Evolutionary conservation across 257 asterid species (phyloP).

Genomic region (Solanum clarkiae): DNA sequence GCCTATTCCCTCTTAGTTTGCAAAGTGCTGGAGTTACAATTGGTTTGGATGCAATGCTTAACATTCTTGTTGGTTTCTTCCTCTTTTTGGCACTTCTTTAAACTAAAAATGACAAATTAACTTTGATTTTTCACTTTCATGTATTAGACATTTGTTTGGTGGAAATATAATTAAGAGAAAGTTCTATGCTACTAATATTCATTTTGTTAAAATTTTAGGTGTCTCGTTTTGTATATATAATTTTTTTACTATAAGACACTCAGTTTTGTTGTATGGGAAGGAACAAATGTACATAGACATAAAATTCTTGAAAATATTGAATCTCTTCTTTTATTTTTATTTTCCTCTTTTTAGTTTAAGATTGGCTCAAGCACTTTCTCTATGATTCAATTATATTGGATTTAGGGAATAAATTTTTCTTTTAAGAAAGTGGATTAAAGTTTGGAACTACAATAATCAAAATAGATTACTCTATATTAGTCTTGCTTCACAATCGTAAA

Average conservation of each 20-base stretch:
- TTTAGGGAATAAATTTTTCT: neutral
- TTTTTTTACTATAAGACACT: neutral
- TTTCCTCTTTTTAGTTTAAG: too few relatives aligned
- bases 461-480: neutral
- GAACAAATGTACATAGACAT: neutral
- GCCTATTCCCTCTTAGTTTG: constrained; percentile 46
- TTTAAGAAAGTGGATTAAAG: neutral
- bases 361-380: too few relatives aligned
- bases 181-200: neutral
- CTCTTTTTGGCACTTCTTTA: neutral
- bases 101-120: neutral
- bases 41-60: neutral
- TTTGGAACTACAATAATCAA: neutral
- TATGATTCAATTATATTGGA: neutral
- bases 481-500: too few relatives aligned
- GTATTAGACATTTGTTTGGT: neutral
- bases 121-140: neutral
- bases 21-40: constrained; percentile 9
- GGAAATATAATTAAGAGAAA: neutral
- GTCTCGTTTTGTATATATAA: neutral
- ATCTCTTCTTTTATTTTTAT: too few relatives aligned
- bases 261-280: neutral
- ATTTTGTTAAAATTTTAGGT: neutral
- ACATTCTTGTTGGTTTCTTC: neutral
- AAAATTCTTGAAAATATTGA: neutral